Conservation (phyloP, 2,329 filamentous ascomycete species). For the Botrytis deweyae region DNA sequence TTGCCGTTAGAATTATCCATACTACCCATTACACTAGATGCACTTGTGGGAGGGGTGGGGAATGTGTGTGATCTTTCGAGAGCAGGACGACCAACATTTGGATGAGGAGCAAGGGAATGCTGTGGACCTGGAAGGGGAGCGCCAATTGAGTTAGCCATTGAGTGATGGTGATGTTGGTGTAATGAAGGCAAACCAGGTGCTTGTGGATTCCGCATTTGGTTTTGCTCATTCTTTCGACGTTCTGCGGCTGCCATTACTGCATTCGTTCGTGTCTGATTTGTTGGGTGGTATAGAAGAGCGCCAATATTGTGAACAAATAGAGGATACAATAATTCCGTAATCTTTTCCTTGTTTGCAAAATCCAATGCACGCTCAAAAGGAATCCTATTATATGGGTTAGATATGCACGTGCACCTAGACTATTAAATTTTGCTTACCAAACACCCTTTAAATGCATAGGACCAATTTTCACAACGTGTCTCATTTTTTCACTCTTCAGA, state of each 20-base stretch:
- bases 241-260: constrained; percentile 85
- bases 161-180: constrained; percentile 62
- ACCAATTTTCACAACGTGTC: constrained; percentile 97
- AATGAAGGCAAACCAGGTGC: constrained; percentile 65
- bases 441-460: constrained; percentile 99
- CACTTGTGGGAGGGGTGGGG: constrained; percentile 88
- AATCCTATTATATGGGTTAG: constrained; percentile 63
- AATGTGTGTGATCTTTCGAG: constrained; percentile 89
- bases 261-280: constrained; percentile 78
- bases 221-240: constrained; percentile 70
- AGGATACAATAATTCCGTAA: constrained; percentile 91
- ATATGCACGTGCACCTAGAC: neutral
- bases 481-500: constrained; percentile 93
- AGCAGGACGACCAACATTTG: constrained; percentile 69
- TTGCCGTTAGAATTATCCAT: constrained; percentile 72
- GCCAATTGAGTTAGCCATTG: constrained; percentile 60
- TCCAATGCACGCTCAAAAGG: constrained; percentile 96
- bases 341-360: constrained; percentile 99
- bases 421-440: constrained; percentile 63
- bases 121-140: constrained; percentile 50
- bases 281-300: constrained; percentile 87
- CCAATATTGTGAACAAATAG: constrained; percentile 98
- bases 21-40: constrained; percentile 75
- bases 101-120: constrained; percentile 61
- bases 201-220: constrained; percentile 58